These are phyloP conservation scores for Pisolithus orientalis DNA, from an alignment of 768 basidiomycete species.

Conservation along the genomic window DNA sequence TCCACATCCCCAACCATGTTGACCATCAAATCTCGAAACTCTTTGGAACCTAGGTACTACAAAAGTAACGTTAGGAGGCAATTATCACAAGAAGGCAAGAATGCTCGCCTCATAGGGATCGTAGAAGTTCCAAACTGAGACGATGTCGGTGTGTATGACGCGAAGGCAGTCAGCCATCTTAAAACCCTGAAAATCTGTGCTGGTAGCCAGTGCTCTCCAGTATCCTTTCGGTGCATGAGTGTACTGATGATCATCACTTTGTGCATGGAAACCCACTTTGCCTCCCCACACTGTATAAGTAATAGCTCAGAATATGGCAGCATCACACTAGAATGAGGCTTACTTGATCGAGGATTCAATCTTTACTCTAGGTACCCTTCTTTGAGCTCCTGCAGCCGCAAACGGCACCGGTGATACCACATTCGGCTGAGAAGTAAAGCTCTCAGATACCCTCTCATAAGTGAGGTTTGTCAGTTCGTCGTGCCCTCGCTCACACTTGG, in stretches of 20 bases:
- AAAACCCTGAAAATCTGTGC: constrained; percentile 4
- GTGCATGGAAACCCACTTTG: not conserved
- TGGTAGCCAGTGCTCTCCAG: constrained; percentile 10
- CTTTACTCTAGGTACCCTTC: not conserved
- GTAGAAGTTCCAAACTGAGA: constrained; percentile 15
- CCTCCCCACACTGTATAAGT: not conserved
- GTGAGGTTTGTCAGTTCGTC: constrained; percentile 1
- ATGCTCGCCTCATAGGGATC: constrained; percentile 2
- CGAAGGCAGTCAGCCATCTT: constrained; percentile 7
- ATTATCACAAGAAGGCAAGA: not conserved
- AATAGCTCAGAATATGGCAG: not conserved
- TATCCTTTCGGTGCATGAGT: constrained; percentile 8
- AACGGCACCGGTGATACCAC: not conserved
- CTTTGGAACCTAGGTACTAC: not conserved
- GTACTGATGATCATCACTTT: not conserved
- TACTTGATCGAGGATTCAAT: constrained; percentile 1
- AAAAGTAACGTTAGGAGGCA: not conserved
- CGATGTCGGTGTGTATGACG: constrained; percentile 15
- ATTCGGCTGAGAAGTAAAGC: not conserved
- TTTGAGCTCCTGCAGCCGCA: constrained; percentile 1
- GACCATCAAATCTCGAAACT: not conserved
- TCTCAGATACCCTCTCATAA: not conserved
- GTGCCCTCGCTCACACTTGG: not conserved
- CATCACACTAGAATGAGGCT: not conserved
- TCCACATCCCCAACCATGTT: too few relatives aligned